Percentiles rank a stretch among this genome's conserved stretches.
phyloP scores from a whole-genome alignment of 441 rosid genomes.

The Adansonia gregorii region DNA sequence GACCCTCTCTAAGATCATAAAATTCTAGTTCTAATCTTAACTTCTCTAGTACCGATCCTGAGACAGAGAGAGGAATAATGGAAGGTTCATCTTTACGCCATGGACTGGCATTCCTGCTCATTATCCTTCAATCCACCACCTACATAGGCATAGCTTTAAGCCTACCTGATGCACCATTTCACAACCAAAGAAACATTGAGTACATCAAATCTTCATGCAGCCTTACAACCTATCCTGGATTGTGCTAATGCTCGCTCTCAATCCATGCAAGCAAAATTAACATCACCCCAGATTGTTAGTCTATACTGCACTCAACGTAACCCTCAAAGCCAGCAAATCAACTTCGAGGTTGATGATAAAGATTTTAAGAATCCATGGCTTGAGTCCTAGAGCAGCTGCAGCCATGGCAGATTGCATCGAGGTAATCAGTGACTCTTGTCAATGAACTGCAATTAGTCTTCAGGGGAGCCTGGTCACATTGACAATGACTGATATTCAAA shows the following conservation, averaged over 20 bases:
- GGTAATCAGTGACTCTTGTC: slow-evolving; percentile 51
- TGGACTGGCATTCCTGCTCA: slow-evolving; percentile 18
- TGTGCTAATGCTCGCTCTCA: slow-evolving; percentile 66
- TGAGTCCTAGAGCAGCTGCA: slow-evolving; percentile 41
- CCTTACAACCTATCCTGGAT: slow-evolving; percentile 56
- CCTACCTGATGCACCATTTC: slow-evolving; percentile 23
- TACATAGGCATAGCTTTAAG: slow-evolving; percentile 20
- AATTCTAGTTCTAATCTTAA: neutral
- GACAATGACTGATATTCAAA: slow-evolving; percentile 57
- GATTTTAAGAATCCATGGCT: slow-evolving; percentile 39
- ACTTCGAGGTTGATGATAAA: slow-evolving; percentile 42
- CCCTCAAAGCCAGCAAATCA: slow-evolving; percentile 47
- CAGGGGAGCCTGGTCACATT: slow-evolving; percentile 48
- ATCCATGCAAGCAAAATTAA: slow-evolving; percentile 54
- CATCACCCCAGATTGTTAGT: slow-evolving; percentile 48
- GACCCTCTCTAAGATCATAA: neutral
- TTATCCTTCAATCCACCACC: slow-evolving; percentile 33
- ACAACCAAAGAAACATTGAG: slow-evolving; percentile 32
- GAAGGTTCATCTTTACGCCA: slow-evolving; percentile 16
- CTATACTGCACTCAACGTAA: slow-evolving; percentile 58
- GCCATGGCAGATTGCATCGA: slow-evolving; percentile 69
- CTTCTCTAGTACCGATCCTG: neutral
- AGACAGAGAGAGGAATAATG: slow-evolving; percentile 12
- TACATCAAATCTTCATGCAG: slow-evolving; percentile 67
- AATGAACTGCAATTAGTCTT: slow-evolving; percentile 54